Base-by-base conservation (phyloP, 176 grass and related monocot species). In the Panicum miliaceum region DNA sequence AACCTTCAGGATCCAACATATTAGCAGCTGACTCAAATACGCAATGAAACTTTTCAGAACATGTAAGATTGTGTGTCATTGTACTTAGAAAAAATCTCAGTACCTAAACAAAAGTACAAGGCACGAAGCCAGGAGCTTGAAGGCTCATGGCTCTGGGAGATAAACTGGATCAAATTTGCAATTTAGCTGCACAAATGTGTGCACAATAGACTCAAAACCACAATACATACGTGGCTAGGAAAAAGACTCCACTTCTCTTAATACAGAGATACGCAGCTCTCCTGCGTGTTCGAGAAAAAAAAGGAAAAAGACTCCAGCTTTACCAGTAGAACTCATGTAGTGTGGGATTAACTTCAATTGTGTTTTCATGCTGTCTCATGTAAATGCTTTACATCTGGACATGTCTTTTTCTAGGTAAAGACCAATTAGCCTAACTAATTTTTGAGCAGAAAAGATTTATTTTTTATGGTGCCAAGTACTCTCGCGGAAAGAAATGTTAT, bases 321-420 rank as follows among this genome's bases (percentile, higher is more conserved):
- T 48, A 9, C 41, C 32, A 34, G 45, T 52, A 51, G 43, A 38
- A 66, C 57, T 42, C 66, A 59, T 52, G 60, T 51, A 47, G 42
- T 26, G 11, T 25, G 34, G 52, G 19, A 38, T 56, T 58, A 76
- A 29, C 72, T 58, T 12, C 59, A 64, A 11, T 32, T 78, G 23
- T 78, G n/a, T 78, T 64, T 16, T 63, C 23, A 20, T 64, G 76
- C 3, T 65, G 77, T 36, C 26, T n/a, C 77, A 16, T 65, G 26
- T 34, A 29, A 19, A 46, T 78, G 43, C 20, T 23, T 4, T 34
- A 23, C 43, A 79, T 48, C 59, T 35, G 29, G 45, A 50, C 16
- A 48, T 65, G 10, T 22, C 18, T 4, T 34, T 42, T 59, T 45
- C 11, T 23, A 45, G 14, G 16, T 48, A 32, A 32, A 62, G 12